Percentiles rank a stretch among this genome's conserved stretches.
These are phyloP conservation scores for Ramalina intermedia DNA, from an alignment of 495 filamentous ascomycete genomes.

Conservation along the genomic window DNA sequence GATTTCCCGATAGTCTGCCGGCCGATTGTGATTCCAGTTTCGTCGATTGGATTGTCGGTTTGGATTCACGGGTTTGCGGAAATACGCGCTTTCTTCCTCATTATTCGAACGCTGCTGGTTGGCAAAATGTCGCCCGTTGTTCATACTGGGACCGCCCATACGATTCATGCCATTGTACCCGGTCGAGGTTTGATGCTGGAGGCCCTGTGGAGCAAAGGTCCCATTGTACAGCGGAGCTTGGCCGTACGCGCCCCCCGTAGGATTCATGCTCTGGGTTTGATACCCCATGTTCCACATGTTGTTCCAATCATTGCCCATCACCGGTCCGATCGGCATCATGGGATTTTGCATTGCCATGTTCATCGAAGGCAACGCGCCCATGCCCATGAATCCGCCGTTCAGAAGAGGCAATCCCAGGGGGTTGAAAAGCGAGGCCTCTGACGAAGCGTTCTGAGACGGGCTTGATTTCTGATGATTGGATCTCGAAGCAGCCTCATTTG, in stretches of 20 bases:
- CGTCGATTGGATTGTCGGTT: slow-evolving; percentile 75
- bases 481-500: slow-evolving; percentile 9
- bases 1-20: slow-evolving; percentile 81
- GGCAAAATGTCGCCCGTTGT: slow-evolving; percentile 30
- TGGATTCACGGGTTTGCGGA: slow-evolving; percentile 90
- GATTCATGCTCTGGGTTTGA: slow-evolving; percentile 6
- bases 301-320: slow-evolving; percentile 11
- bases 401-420: slow-evolving; percentile 29
- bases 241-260: slow-evolving; percentile 1
- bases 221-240: neutral
- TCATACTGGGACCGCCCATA: slow-evolving; percentile 10
- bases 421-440: slow-evolving; percentile 9
- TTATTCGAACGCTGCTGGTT: slow-evolving; percentile 60
- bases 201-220: neutral
- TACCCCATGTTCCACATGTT: slow-evolving; percentile 6
- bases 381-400: slow-evolving; percentile 23
- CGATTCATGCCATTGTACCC: slow-evolving; percentile 1
- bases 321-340: slow-evolving; percentile 23
- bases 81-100: slow-evolving; percentile 85
- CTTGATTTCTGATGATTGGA: slow-evolving; percentile 18
- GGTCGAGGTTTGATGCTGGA: neutral
- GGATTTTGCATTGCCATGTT: slow-evolving; percentile 38
- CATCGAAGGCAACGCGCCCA: slow-evolving; percentile 23
- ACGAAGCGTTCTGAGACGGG: neutral
- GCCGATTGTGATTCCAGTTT: slow-evolving; percentile 46